phyloP scores from a whole-genome alignment of 176 grass and related monocot species.

The Aegilops speltoides region DNA sequence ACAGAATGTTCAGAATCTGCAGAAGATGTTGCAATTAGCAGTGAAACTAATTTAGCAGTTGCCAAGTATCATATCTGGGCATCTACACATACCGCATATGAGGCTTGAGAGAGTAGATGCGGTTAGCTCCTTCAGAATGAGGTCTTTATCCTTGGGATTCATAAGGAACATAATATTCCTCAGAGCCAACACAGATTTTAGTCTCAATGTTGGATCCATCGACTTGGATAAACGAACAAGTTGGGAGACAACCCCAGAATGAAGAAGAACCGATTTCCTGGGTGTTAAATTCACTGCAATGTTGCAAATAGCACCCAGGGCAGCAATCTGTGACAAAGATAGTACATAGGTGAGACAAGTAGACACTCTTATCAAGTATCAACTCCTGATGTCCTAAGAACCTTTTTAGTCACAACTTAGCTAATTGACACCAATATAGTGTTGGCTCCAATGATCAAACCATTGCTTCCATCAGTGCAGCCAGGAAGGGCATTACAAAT shows the following conservation, averaged over 20 bases:
- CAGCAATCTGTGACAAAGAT: slow-evolving; percentile 62
- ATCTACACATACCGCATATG: slow-evolving; percentile 70
- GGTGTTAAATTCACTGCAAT: slow-evolving; percentile 79
- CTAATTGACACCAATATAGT: slow-evolving; percentile 17
- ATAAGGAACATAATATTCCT: slow-evolving; percentile 95
- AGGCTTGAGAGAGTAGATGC: slow-evolving; percentile 68
- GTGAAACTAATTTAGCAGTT: slow-evolving; percentile 1
- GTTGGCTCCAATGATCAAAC: slow-evolving; percentile 6
- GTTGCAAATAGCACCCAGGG: slow-evolving; percentile 90
- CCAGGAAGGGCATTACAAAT: background rate
- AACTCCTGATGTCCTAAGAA: background rate
- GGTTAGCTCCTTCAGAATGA: slow-evolving; percentile 76
- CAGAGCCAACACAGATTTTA: slow-evolving; percentile 86
- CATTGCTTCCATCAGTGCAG: slow-evolving; percentile 12
- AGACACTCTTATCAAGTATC: background rate
- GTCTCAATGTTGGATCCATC: slow-evolving; percentile 74
- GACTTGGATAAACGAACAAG: slow-evolving; percentile 85
- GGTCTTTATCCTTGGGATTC: slow-evolving; percentile 77
- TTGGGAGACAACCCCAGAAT: slow-evolving; percentile 64
- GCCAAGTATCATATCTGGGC: slow-evolving; percentile 6
- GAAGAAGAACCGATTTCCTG: slow-evolving; percentile 76
- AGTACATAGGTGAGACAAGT: slow-evolving; percentile 1
- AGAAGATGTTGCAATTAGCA: slow-evolving; percentile 35
- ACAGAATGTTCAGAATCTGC: slow-evolving; percentile 88
- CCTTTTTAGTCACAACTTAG: background rate